These are phyloP conservation scores for Tricholoma terreum DNA, from an alignment of 768 basidiomycete genomes.

Conservation along the genomic window DNA sequence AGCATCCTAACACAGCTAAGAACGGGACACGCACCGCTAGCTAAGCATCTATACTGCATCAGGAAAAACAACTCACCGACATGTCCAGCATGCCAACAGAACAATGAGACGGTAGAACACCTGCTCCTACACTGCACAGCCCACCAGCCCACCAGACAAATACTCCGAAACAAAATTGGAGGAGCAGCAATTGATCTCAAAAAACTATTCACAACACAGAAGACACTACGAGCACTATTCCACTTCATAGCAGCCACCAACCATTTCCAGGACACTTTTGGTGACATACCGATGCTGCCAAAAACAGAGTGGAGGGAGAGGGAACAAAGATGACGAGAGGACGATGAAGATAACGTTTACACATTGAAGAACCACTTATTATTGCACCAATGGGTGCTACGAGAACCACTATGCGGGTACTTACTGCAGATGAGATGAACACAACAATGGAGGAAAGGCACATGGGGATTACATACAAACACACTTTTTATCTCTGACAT, in stretches of 20 bases:
- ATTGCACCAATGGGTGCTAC: not conserved
- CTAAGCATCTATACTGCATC: too few species aligned
- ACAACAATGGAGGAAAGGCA: not conserved
- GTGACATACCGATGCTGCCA: not conserved
- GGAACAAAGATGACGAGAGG: not conserved
- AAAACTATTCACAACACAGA: not conserved
- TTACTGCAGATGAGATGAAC: not conserved
- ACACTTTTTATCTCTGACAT: too few species aligned
- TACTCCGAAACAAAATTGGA: not conserved
- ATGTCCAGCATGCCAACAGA: conserved; percentile 23
- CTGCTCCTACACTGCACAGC: too few species aligned
- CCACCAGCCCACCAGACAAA: not conserved
- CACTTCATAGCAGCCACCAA: not conserved
- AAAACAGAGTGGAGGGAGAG: not conserved
- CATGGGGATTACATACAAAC: not conserved
- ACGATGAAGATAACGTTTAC: not conserved
- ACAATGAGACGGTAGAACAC: conserved; percentile 27
- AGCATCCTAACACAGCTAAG: too few species aligned
- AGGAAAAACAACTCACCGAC: conserved; percentile 28
- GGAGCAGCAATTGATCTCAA: not conserved
- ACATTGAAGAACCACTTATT: not conserved
- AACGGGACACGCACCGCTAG: too few species aligned
- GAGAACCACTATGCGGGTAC: not conserved
- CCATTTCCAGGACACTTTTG: not conserved
- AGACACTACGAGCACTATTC: not conserved